Evolutionary conservation across 1,284 basidiomycete genomes (phyloP).

Genomic region (Takashimella koratensis): DNA sequence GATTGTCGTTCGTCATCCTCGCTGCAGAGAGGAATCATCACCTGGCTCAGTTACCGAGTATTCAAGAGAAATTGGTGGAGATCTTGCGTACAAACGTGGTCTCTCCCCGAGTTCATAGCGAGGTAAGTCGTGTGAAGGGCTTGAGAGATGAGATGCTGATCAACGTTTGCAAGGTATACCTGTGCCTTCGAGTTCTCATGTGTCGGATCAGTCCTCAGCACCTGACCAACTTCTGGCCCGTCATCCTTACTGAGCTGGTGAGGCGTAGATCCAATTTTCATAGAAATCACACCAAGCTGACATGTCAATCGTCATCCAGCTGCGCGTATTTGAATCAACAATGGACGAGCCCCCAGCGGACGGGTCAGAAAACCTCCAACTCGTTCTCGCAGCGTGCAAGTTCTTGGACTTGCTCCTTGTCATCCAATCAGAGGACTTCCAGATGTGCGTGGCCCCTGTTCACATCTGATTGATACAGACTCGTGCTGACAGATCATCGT

Average conservation of each 20-base stretch:
- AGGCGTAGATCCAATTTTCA: conserved; percentile 28
- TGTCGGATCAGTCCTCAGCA: conserved; percentile 90
- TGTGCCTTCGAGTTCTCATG: conserved; percentile 86
- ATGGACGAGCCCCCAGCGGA: conserved; percentile 56
- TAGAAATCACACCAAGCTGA: background rate
- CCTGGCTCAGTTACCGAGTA: conserved; percentile 79
- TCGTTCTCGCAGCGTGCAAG: conserved; percentile 86
- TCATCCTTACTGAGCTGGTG: conserved; percentile 87
- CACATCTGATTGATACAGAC: background rate
- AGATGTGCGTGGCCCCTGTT: conserved; percentile 63
- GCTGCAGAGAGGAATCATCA: conserved; percentile 86
- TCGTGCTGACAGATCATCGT: background rate
- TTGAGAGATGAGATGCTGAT: background rate
- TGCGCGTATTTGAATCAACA: conserved; percentile 57
- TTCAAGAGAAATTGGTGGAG: conserved; percentile 96
- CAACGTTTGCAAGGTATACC: conserved; percentile 56
- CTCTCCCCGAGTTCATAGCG: conserved; percentile 82
- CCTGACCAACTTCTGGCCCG: conserved; percentile 93
- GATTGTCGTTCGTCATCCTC: conserved; percentile 80
- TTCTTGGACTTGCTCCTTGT: conserved; percentile 87
- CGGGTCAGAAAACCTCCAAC: conserved; percentile 73
- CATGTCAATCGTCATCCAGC: conserved; percentile 32
- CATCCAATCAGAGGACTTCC: conserved; percentile 94
- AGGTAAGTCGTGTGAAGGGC: conserved; percentile 56
- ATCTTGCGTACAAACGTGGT: conserved; percentile 71